These are phyloP conservation scores for Spizellomyces sp. DNA, from an alignment of 192 early-diverging fungal genomes.

Conservation along the genomic window DNA sequence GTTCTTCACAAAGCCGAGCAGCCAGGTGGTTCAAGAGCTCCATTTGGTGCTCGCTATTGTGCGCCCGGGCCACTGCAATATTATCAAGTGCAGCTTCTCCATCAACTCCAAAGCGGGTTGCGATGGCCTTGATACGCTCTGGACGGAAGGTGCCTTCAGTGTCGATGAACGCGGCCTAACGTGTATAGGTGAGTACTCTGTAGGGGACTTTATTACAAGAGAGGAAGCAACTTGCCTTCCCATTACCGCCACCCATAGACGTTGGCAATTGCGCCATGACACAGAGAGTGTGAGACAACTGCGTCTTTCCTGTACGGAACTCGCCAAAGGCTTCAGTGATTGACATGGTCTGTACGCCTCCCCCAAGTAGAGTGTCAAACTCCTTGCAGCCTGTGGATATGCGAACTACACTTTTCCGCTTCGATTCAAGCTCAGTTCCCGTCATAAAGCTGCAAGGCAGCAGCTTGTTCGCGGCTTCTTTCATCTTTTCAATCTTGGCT, in stretches of 20 bases:
- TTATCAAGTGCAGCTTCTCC: conserved; percentile 71
- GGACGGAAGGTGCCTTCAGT: conserved; percentile 82
- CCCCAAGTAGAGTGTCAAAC: conserved; percentile 77
- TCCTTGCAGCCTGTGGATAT: conserved; percentile 79
- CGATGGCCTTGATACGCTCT: conserved; percentile 75
- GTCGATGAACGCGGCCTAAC: conserved; percentile 61
- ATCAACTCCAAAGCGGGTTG: conserved; percentile 64
- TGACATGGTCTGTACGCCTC: conserved; percentile 78
- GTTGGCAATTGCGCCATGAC: conserved; percentile 74
- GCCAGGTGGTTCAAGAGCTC: conserved; percentile 75
- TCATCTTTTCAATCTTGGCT: conserved; percentile 84
- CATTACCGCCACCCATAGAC: conserved; percentile 72
- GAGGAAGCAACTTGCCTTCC: conserved; percentile 55
- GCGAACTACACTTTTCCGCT: conserved; percentile 61
- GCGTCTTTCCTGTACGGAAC: conserved; percentile 86
- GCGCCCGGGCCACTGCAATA: conserved; percentile 77
- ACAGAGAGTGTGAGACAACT: conserved; percentile 78
- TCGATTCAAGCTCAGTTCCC: conserved; percentile 41
- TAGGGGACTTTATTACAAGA: neutral
- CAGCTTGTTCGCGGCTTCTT: conserved; percentile 74
- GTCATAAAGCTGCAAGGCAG: conserved; percentile 68
- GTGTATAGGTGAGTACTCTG: neutral
- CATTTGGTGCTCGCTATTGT: conserved; percentile 84
- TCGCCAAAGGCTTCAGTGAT: conserved; percentile 90
- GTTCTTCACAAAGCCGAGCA: conserved; percentile 69